Evolutionary conservation across 768 basidiomycete genomes (phyloP).

Genomic region (Mycena alexandri): DNA sequence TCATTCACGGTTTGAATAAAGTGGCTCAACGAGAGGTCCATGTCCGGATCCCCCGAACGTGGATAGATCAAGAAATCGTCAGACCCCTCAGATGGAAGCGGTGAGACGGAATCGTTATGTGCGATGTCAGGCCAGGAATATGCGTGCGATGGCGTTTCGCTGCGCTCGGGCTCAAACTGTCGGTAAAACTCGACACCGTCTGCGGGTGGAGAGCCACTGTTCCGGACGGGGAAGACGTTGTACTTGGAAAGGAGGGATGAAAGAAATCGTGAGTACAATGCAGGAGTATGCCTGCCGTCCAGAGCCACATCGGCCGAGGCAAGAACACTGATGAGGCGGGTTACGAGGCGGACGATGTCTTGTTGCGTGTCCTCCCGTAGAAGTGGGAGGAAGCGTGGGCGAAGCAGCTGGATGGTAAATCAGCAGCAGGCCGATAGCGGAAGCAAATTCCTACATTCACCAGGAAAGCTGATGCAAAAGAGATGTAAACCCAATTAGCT

Average conservation of each 20-base stretch:
- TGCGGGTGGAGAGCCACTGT: slow-evolving; percentile 30
- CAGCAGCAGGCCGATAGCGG: not conserved
- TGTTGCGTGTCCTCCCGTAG: slow-evolving; percentile 54
- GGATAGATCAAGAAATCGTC: slow-evolving; percentile 33
- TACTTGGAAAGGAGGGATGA: slow-evolving; percentile 60
- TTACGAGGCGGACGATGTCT: slow-evolving; percentile 59
- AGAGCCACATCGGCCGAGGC: slow-evolving; percentile 64
- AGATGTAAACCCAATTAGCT: slow-evolving; percentile 62
- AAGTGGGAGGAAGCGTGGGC: slow-evolving; percentile 61
- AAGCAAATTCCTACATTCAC: slow-evolving; percentile 60
- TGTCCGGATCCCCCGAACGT: slow-evolving; percentile 28
- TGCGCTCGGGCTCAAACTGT: slow-evolving; percentile 41
- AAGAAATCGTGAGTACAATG: slow-evolving; percentile 69
- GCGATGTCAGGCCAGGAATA: slow-evolving; percentile 62
- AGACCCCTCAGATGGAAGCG: slow-evolving; percentile 17
- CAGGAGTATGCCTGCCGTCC: slow-evolving; percentile 68
- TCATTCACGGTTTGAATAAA: slow-evolving; percentile 31
- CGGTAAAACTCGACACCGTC: slow-evolving; percentile 39
- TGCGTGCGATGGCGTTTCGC: slow-evolving; percentile 45
- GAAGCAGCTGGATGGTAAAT: slow-evolving; percentile 55
- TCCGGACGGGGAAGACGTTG: slow-evolving; percentile 21
- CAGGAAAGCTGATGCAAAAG: slow-evolving; percentile 72
- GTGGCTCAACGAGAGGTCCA: slow-evolving; percentile 29
- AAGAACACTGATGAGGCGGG: slow-evolving; percentile 59
- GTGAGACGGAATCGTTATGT: slow-evolving; percentile 25